A percentile compares a stretch with the other conserved stretches of the same genome.
Conservation (phyloP, 129 eudicot species). For the Arctium lappa region DNA sequence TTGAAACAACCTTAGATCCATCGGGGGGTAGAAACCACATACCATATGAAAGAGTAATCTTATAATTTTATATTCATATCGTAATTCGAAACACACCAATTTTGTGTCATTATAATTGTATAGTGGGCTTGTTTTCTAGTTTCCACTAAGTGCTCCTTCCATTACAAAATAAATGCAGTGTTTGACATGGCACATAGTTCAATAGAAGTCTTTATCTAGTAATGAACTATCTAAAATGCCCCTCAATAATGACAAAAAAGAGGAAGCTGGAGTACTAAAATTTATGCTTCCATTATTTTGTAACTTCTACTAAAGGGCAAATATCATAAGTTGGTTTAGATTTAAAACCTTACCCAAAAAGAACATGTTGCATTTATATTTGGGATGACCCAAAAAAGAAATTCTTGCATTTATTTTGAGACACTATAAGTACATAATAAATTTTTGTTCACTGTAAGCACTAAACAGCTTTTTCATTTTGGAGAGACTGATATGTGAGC, state of each 20-base stretch:
- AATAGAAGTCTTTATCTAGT: background rate
- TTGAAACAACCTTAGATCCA: background rate
- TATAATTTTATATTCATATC: too few relatives aligned
- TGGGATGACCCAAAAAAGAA: background rate
- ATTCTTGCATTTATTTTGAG: background rate
- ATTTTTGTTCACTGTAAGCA: background rate
- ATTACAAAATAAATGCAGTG: background rate
- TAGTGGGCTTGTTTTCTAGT: background rate
- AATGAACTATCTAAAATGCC: background rate
- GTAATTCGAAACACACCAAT: too few relatives aligned
- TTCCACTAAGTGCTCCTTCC: background rate
- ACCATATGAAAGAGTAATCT: too few relatives aligned
- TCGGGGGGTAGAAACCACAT: background rate
- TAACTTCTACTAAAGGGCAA: background rate
- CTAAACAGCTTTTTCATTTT: background rate
- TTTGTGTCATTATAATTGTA: background rate
- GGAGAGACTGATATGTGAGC: background rate
- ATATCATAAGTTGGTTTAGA: background rate
- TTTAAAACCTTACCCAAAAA: background rate
- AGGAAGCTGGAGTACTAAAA: background rate
- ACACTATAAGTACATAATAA: background rate
- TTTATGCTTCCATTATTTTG: background rate
- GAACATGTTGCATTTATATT: background rate
- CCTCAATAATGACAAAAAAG: background rate
- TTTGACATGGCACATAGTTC: background rate